phyloP scores from a whole-genome alignment of 2,329 filamentous ascomycete species.

The Leptoxyphium fumago region DNA sequence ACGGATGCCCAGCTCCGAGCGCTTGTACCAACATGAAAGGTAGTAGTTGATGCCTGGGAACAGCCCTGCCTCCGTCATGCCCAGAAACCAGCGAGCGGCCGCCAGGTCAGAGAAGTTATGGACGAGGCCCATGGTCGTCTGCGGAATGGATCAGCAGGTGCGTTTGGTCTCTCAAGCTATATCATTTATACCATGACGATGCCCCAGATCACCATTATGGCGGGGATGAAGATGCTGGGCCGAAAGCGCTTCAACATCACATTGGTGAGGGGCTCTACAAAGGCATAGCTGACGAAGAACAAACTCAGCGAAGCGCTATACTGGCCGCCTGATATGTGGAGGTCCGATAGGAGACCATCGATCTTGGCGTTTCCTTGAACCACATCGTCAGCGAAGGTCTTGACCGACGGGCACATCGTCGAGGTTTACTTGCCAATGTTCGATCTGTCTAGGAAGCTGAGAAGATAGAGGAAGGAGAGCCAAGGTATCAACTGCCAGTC shows the following conservation, averaged over 20 bases:
- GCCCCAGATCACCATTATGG: constrained; percentile 65
- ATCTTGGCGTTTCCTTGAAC: constrained; percentile 44
- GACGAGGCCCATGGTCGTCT: constrained; percentile 4
- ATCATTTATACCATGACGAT: constrained; percentile 5
- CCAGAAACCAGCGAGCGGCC: constrained; percentile 17
- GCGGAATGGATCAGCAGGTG: background rate
- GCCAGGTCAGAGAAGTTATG: constrained; percentile 16
- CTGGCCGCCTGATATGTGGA: constrained; percentile 47
- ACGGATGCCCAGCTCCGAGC: constrained; percentile 65
- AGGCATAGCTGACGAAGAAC: constrained; percentile 74
- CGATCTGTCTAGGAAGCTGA: constrained; percentile 36
- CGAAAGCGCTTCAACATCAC: constrained; percentile 60
- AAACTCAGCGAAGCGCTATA: constrained; percentile 68
- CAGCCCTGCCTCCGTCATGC: constrained; percentile 16
- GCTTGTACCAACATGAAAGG: constrained; percentile 70
- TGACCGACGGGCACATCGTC: background rate
- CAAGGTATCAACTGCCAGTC: constrained; percentile 39
- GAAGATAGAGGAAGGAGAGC: constrained; percentile 40
- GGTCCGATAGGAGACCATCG: constrained; percentile 39
- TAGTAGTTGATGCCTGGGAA: constrained; percentile 71
- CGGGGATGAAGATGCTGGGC: constrained; percentile 58
- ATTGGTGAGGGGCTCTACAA: constrained; percentile 68
- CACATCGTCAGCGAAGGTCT: background rate
- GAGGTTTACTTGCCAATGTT: constrained; percentile 4
- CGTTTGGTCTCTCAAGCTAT: background rate